phyloP scores from a whole-genome alignment of 352 stramenopile species.

The Pythium phragmiticola region DNA sequence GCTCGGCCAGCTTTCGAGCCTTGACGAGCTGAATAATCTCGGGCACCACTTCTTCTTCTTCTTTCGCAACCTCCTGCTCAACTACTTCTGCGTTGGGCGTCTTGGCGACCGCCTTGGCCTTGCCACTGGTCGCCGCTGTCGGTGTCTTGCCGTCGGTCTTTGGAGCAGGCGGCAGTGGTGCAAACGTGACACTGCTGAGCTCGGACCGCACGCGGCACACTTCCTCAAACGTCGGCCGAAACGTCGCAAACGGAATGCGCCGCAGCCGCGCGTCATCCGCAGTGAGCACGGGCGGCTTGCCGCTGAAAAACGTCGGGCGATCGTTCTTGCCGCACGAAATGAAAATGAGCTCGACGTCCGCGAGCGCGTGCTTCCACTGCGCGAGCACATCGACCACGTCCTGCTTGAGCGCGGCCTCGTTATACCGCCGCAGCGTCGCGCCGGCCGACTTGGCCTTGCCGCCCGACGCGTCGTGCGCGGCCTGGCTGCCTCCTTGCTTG shows the following conservation, averaged over 20 bases:
- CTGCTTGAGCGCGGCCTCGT: slow-evolving; percentile 89
- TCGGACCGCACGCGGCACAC: slow-evolving; percentile 74
- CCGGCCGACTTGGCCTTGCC: slow-evolving; percentile 91
- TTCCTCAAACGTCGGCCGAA: slow-evolving; percentile 86
- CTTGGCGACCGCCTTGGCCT: slow-evolving; percentile 29
- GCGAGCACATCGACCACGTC: slow-evolving; percentile 82
- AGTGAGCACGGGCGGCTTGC: slow-evolving; percentile 65
- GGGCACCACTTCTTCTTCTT: slow-evolving; percentile 27
- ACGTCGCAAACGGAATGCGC: slow-evolving; percentile 82
- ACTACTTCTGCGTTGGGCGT: slow-evolving; percentile 2
- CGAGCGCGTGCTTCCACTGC: slow-evolving; percentile 74
- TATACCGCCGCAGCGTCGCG: slow-evolving; percentile 90
- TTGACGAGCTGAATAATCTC: slow-evolving; percentile 44
- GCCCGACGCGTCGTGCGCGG: slow-evolving; percentile 73
- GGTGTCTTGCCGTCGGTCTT: slow-evolving; percentile 21
- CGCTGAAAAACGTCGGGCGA: slow-evolving; percentile 73
- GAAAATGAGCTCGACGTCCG: slow-evolving; percentile 65
- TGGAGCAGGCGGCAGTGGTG: slow-evolving; percentile 37
- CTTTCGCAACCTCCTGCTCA: slow-evolving; percentile 14
- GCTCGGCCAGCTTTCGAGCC: slow-evolving; percentile 3
- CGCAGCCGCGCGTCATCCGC: slow-evolving; percentile 61
- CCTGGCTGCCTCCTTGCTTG: slow-evolving; percentile 93
- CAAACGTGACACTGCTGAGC: slow-evolving; percentile 63
- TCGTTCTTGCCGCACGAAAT: slow-evolving; percentile 71
- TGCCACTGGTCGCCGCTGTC: slow-evolving; percentile 12